Base-by-base conservation (phyloP, 306 rosid genomes). In the Quercus dentata region DNA sequence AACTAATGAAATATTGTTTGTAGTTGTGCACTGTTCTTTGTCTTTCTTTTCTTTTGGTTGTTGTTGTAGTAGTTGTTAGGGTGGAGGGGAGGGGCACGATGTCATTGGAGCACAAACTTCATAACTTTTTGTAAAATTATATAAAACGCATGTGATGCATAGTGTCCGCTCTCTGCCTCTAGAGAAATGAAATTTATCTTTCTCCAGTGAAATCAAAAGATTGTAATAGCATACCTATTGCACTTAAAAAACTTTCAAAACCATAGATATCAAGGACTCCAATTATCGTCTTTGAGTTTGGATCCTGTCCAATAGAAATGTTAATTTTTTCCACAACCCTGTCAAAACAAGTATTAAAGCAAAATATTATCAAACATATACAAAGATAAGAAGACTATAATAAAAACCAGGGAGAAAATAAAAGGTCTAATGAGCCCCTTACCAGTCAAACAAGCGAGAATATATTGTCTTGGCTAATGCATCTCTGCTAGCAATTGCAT, bases 191-290 rank as follows among this genome's bases (percentile, higher is more conserved):
- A 49, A 49, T 49, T 41, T 38, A 49, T 49, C 54, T 49, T 49
- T 15, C 54, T 49, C 54, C 54, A 49, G 54, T 10, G 54, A 49
- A 49, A 49, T 49, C 54, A 49, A 49, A 49, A 49, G 46, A 11
- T 49, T 49, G 17, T 69, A 69, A 31, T 71, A 63, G 72, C 88
- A 77, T 86, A 94, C 99, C 97, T 94, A 78, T 94, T 94, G 86
- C 92, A 90, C 88, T 91, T 90, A 82, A 94, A 82, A 94, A 94
- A 83, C 99, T 94, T 87, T 94, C 99, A 88, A 94, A 94, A 77
- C 99, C 99, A 89, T 94, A 94, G 80, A 94, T 94, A 87, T 94
- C 99, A 82, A 94, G 97, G 88, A 94, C 99, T 75, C 99, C 99
- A 83, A 94, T 94, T 69, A 94, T 85, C 28, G 95, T 86, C 83